Evolutionary conservation across 768 basidiomycete genomes (phyloP), one percentile per base, ranked within the genome.

Genomic region (Sporobolomyces roseus): DNA sequence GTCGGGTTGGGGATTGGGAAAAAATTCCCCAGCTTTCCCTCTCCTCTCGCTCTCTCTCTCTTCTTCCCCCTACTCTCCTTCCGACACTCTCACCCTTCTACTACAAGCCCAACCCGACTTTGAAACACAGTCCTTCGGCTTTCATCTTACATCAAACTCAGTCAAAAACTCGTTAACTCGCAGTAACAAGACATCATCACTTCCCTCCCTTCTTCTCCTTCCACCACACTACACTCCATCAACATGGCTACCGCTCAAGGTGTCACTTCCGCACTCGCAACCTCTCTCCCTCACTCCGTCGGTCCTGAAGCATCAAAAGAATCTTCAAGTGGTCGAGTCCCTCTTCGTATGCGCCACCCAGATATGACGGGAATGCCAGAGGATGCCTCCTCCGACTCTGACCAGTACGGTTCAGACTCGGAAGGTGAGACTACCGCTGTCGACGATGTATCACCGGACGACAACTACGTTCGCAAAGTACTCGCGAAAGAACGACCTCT

Each of bases 401-500:
- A 66, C 25, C 60, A 52, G 43, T 70, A 65, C 32, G 64, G 55
- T 19, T 52, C 56, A 6, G 73, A 72, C 38, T 63, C 54, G 17
- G 73, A 74, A 38, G 70, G 68, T 33, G 68, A 70, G 60, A 73
- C 72, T 33, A 70, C 72, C 43, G 73, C 67, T n/a, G 70, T 69
- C 35, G 67, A 68, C 51, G 67, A 68, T 16, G 64, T 59, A 41
- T 50, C 56, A 1, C 50, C 50, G 16, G 68, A 66, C 46, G 64
- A 66, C 59, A 73, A 68, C 78, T 82, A 81, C 73, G 81, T 82
- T 61, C 77, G 79, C 36, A 66, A 76, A 61, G 81, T 80, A 17
- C 77, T 81, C 66, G 75, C 77, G 43, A 78, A 77, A 61, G 79
- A 80, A 68, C 79, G 79, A 71, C 79, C 80, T 36, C 77, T 81